A percentile compares a stretch with the other conserved stretches of the same genome.
These are phyloP conservation scores for Oryza meridionalis DNA, from an alignment of 176 grass and related monocot genomes.

Conservation along the genomic window DNA sequence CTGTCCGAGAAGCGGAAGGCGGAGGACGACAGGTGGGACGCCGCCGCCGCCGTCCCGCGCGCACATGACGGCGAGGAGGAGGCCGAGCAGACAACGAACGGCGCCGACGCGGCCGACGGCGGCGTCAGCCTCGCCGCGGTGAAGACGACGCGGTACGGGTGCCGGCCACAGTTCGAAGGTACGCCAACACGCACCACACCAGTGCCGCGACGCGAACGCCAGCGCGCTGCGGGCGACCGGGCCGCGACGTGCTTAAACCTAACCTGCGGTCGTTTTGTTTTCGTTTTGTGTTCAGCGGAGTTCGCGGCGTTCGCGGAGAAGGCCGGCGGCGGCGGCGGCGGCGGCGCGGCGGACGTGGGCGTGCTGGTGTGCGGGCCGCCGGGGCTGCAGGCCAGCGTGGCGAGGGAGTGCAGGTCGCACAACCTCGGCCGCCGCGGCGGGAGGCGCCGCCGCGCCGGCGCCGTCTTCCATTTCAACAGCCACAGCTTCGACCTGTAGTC, in stretches of 20 bases:
- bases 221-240: neutral
- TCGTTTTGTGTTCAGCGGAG: conserved; percentile 26
- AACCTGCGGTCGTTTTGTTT: too few relatives aligned
- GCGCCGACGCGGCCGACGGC: conserved; percentile 11
- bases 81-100: conserved; percentile 19
- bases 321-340: conserved; percentile 12
- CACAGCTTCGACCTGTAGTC: conserved; percentile 78
- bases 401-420: conserved; percentile 72
- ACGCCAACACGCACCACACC: neutral
- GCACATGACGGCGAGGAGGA: neutral
- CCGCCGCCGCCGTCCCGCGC: neutral
- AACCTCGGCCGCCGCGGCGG: conserved; percentile 58
- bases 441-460: conserved; percentile 49
- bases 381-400: conserved; percentile 75
- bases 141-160: conserved; percentile 69
- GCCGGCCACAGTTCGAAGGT: conserved; percentile 89
- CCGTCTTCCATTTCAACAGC: conserved; percentile 93
- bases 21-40: conserved; percentile 49
- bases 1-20: conserved; percentile 54
- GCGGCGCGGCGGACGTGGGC: conserved; percentile 40
- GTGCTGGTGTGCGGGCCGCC: conserved; percentile 81
- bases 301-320: conserved; percentile 55
- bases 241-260: neutral
- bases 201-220: neutral
- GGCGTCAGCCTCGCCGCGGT: conserved; percentile 47